Conservation (phyloP, 257 asterid genomes). For the Penstemon barbatus region DNA sequence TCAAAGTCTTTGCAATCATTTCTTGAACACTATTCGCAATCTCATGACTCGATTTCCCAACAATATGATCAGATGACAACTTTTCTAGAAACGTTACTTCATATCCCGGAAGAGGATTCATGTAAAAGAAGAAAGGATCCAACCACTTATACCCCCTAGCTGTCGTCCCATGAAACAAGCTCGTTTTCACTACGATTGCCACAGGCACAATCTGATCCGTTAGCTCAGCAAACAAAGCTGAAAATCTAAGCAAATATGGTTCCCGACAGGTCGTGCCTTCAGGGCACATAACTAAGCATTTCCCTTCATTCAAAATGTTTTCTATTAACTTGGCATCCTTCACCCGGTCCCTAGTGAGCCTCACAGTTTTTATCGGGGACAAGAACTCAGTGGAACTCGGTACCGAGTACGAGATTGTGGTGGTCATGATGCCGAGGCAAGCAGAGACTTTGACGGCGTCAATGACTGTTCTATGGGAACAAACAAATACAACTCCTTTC, state of each 20-base stretch:
- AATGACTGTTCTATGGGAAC: constrained; percentile 77
- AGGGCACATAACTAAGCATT: constrained; percentile 62
- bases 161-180: constrained; percentile 73
- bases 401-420: constrained; percentile 69
- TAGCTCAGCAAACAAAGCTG: constrained; percentile 70
- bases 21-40: no score
- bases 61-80: no score
- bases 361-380: constrained; percentile 68
- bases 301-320: constrained; percentile 47
- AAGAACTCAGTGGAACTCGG: constrained; percentile 71
- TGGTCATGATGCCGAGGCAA: constrained; percentile 69
- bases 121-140: constrained; percentile 40
- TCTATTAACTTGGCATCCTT: constrained; percentile 66
- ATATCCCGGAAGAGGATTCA: constrained; percentile 36
- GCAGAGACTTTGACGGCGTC: constrained; percentile 76
- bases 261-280: constrained; percentile 88
- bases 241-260: constrained; percentile 69
- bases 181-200: constrained; percentile 63
- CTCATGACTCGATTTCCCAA: no score
- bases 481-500: constrained; percentile 61
- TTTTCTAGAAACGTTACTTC: no score
- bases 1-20: no score
- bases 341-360: constrained; percentile 60
- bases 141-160: constrained; percentile 43
- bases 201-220: constrained; percentile 74